Percentiles rank a stretch among this genome's conserved stretches.
Evolutionary conservation across 345 rosid genomes (phyloP).

Genomic region (Psidium guajava): DNA sequence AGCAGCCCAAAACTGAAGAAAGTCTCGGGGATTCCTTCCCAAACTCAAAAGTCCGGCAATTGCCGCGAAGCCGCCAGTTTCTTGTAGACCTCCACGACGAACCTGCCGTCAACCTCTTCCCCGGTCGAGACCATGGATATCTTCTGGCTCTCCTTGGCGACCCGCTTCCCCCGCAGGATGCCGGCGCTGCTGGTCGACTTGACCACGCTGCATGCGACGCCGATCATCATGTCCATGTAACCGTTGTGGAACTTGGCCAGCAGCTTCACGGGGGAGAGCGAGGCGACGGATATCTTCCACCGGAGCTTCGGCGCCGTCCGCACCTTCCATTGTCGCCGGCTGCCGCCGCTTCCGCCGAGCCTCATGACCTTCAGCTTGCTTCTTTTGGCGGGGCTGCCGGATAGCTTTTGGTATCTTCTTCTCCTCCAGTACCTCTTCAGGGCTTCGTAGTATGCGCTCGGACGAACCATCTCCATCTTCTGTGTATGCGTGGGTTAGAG

Average conservation of each 20-base stretch:
- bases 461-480: conserved; percentile 13
- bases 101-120: conserved; percentile 17
- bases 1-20: neutral
- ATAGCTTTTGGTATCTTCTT: conserved; percentile 23
- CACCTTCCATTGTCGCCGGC: neutral
- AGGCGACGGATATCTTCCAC: neutral
- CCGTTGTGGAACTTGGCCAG: conserved; percentile 20
- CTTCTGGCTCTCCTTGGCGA: conserved; percentile 7
- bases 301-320: neutral
- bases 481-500: neutral
- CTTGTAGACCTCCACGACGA: conserved; percentile 22
- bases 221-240: conserved; percentile 18
- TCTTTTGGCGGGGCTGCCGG: neutral
- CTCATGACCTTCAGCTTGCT: conserved; percentile 20
- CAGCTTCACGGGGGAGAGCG: conserved; percentile 14
- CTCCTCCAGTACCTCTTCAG: conserved; percentile 36
- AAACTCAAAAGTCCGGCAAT: neutral
- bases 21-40: neutral
- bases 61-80: conserved; percentile 19
- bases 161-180: conserved; percentile 10
- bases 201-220: conserved; percentile 7
- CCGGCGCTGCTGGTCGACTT: conserved; percentile 1
- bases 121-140: conserved; percentile 9
- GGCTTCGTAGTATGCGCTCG: conserved; percentile 2
- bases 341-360: conserved; percentile 7